These are phyloP conservation scores for Hanseniaspora pseudoguilliermondii DNA, from an alignment of 805 yeast genomes.

Conservation along the genomic window DNA sequence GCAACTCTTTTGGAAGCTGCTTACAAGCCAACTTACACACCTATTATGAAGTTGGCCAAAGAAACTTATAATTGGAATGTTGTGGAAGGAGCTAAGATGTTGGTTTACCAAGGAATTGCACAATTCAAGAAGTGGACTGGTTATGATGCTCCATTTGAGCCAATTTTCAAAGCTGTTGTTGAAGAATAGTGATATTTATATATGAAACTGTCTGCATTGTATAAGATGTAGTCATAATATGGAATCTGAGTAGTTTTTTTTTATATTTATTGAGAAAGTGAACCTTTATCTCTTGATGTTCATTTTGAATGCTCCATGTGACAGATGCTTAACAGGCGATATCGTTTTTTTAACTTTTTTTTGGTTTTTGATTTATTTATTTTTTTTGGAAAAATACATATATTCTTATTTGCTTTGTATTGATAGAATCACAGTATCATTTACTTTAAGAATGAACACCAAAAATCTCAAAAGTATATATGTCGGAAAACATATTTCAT, in stretches of 20 bases:
- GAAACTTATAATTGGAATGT: constrained; percentile 58
- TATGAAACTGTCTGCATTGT: background rate
- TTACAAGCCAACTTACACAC: constrained; percentile 79
- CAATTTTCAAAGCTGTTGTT: constrained; percentile 48
- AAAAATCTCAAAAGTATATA: background rate
- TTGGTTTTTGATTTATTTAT: too few relatives aligned
- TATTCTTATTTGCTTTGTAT: too few relatives aligned
- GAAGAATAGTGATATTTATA: background rate
- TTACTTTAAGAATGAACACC: background rate
- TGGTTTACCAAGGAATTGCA: constrained; percentile 82
- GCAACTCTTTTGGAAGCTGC: constrained; percentile 80
- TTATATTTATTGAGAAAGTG: too few relatives aligned
- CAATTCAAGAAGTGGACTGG: constrained; percentile 76
- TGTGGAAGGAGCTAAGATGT: constrained; percentile 84
- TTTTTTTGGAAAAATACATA: too few relatives aligned
- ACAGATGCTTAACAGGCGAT: too few relatives aligned
- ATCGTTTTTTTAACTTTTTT: too few relatives aligned
- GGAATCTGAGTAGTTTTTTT: too few relatives aligned
- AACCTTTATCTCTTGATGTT: too few relatives aligned
- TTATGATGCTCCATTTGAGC: constrained; percentile 46
- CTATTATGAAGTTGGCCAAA: constrained; percentile 66
- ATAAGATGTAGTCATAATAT: background rate
- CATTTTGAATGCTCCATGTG: too few relatives aligned
- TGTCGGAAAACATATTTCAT: background rate
- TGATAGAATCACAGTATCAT: too few relatives aligned